These are phyloP conservation scores for Abelmoschus esculentus DNA, from an alignment of 345 rosid species.

Conservation along the genomic window DNA sequence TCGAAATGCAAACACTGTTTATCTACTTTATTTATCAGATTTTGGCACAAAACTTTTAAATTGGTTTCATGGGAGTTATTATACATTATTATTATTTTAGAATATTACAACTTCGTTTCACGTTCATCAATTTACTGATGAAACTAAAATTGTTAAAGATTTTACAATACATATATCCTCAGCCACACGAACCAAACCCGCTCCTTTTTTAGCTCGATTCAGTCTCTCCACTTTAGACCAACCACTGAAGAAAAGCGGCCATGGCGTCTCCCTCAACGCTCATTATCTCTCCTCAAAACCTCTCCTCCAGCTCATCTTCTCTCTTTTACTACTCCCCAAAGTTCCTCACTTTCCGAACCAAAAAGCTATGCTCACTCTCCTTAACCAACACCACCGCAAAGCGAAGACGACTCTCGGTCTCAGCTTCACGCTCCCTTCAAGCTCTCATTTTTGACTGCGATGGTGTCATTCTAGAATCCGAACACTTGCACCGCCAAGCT, in stretches of 20 bases:
- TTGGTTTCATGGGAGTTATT: too few relatives aligned
- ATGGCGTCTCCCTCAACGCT: constrained; percentile 7
- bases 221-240: not conserved
- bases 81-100: too few relatives aligned
- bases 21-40: too few relatives aligned
- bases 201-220: not conserved
- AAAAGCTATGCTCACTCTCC: not conserved
- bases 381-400: not conserved
- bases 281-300: constrained; percentile 12
- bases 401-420: constrained; percentile 19
- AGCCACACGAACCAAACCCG: constrained; percentile 20
- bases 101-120: too few relatives aligned
- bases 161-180: not conserved
- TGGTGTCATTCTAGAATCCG: constrained; percentile 88
- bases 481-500: constrained; percentile 88
- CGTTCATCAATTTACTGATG: too few relatives aligned
- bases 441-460: constrained; percentile 92
- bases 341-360: constrained; percentile 21
- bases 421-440: constrained; percentile 43
- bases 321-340: constrained; percentile 7
- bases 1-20: too few relatives aligned
- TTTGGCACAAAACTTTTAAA: too few relatives aligned
- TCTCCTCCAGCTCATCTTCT: constrained; percentile 21
- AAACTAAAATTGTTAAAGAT: too few relatives aligned
- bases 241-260: not conserved